Evolutionary conservation across 371 early-diverging fungal species (phyloP).

Genomic region (Fennellomyces sp.): DNA sequence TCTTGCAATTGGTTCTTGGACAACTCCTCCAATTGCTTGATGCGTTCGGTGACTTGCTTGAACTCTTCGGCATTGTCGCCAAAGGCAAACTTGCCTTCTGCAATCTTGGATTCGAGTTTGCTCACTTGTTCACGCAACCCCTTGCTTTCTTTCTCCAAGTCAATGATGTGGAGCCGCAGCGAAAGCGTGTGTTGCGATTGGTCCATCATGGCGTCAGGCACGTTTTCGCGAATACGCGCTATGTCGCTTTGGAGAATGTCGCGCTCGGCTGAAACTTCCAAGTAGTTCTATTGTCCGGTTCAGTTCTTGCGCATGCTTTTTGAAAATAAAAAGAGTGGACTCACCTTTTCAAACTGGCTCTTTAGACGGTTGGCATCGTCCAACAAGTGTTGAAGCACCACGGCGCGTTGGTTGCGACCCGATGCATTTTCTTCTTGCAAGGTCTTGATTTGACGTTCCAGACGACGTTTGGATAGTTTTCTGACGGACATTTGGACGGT

Average conservation of each 20-base stretch:
- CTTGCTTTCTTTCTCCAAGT: conserved; percentile 51
- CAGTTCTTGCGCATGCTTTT: no score
- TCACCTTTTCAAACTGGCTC: conserved; percentile 69
- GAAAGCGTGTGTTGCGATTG: conserved; percentile 38
- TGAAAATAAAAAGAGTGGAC: no score
- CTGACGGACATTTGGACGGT: conserved; percentile 15
- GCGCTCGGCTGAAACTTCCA: conserved; percentile 69
- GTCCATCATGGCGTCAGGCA: conserved; percentile 45
- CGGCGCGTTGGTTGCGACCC: conserved; percentile 51
- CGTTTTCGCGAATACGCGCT: conserved; percentile 60
- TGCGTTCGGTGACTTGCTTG: conserved; percentile 38
- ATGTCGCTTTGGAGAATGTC: conserved; percentile 76
- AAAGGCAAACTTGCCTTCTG: conserved; percentile 43
- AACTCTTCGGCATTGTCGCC: conserved; percentile 38
- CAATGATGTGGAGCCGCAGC: conserved; percentile 39
- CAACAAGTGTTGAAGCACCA: conserved; percentile 70
- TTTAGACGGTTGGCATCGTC: conserved; percentile 75
- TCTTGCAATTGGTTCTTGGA: conserved; percentile 62
- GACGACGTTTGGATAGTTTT: conserved; percentile 69
- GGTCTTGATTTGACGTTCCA: conserved; percentile 77
- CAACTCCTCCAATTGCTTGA: conserved; percentile 61
- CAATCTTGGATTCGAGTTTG: conserved; percentile 33
- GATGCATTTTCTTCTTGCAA: conserved; percentile 60
- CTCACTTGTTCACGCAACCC: conserved; percentile 28
- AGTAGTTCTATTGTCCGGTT: conserved; percentile 13